Evolutionary conservation across 208 protist species (phyloP).

Genomic region (Porcisia hertigi): DNA sequence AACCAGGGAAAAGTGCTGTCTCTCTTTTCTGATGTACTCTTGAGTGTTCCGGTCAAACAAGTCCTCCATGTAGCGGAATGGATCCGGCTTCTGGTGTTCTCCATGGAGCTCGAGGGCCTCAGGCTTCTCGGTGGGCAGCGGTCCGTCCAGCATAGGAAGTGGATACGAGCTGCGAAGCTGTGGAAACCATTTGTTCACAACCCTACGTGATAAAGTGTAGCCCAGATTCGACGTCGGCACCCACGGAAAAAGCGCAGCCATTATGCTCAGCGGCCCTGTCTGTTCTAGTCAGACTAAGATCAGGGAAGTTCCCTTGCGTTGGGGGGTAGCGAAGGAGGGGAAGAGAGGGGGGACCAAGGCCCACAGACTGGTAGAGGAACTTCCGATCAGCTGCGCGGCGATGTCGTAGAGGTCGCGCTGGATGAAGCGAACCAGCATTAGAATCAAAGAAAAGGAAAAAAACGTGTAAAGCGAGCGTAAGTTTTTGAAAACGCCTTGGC

Average conservation of each 20-base stretch:
- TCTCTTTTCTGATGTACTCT: constrained; percentile 68
- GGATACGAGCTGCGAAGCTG: constrained; percentile 73
- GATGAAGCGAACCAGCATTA: neutral
- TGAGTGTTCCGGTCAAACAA: constrained; percentile 84
- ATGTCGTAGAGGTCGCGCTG: neutral
- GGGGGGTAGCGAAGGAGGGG: neutral
- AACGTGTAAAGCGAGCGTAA: neutral
- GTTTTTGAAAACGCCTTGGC: neutral
- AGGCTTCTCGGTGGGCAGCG: constrained; percentile 60
- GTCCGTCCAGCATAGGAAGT: constrained; percentile 77
- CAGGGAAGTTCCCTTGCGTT: neutral
- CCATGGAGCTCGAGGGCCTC: constrained; percentile 60
- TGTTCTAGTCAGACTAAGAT: neutral
- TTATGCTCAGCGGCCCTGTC: constrained; percentile 17
- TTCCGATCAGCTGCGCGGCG: neutral
- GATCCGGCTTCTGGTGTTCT: constrained; percentile 52
- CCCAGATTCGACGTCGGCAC: constrained; percentile 65
- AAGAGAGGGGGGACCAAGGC: neutral
- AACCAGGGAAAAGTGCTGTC: constrained; percentile 67
- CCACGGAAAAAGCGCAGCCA: constrained; percentile 88
- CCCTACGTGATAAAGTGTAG: constrained; percentile 47
- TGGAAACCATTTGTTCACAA: constrained; percentile 73
- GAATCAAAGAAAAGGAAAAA: neutral
- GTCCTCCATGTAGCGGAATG: constrained; percentile 91
- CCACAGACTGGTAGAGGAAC: neutral